Base-by-base conservation (phyloP, 2,329 filamentous ascomycete genomes). In the Rhexocercosporidium sp. region DNA sequence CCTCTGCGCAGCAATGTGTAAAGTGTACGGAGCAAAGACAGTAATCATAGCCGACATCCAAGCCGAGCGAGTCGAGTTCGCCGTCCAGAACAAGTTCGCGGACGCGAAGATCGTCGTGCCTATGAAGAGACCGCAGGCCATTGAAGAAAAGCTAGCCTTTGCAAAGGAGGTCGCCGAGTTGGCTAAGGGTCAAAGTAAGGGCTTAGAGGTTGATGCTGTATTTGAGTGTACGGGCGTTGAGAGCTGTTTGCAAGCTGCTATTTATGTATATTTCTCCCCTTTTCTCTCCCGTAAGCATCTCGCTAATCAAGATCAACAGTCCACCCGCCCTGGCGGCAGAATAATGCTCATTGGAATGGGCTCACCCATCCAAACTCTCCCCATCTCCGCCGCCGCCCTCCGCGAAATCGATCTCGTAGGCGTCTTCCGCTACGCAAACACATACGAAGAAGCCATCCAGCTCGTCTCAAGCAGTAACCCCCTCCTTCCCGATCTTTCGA, bases 1-100 rank as follows among this genome's bases (percentile, higher is more conserved):
- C 66, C 68, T 78, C 14, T 75, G 73, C 51, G 77, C 77, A 12
- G 77, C 76, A 9, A 76, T 77, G 71, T 67, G 65, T 49, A 77
- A 76, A 69, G 94, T 94, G 0, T 92, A 93, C 0, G 95, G 95
- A 41, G 94, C 94, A 2, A 92, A 92, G 70, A 94, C 93, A 14
- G 87, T 98, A 66, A 91, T 97, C 71, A 94, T 98, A 77, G 97
- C 95, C 9, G 96, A 98, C 78, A 96, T 98, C 75, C 93, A 97
- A 77, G 90, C 92, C 75, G 91, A 92, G 62, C 87, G 95, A n/a
- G 84, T 98, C 67, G 85, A 87, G 60, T 97, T 97, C 77, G 95
- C 96, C 49, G 66, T 76, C 5, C 27, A 67, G 34, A 75, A 77
- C 59, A 69, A 71, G 16, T 78, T 78, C 62, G 76, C 77, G 3